Conservation (phyloP, 352 stramenopile genomes). For the Phytophthora pini region DNA sequence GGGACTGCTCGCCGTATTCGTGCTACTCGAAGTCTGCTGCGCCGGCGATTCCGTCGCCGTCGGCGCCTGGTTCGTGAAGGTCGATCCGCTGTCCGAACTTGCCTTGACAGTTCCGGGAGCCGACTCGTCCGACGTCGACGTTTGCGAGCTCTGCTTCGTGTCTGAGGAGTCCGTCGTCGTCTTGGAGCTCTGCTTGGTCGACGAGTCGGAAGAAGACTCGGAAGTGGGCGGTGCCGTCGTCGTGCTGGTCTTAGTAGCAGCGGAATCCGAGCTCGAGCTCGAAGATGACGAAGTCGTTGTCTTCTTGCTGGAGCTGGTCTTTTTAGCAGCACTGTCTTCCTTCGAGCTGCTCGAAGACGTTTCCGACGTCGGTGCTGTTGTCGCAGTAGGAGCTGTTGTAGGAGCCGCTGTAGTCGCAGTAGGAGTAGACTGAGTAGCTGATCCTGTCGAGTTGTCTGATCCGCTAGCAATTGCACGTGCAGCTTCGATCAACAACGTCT, state of each 20-base stretch:
- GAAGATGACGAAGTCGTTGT: constrained; percentile 16
- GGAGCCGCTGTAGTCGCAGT: constrained; percentile 3
- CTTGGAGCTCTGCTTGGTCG: constrained; percentile 9
- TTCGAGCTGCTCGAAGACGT: constrained; percentile 2
- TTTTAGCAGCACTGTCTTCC: constrained; percentile 5
- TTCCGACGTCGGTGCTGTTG: constrained; percentile 1
- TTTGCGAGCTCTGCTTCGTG: constrained; percentile 13
- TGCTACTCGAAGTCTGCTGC: constrained; percentile 11
- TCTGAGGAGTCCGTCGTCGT: constrained; percentile 13
- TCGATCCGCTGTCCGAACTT: constrained; percentile 40
- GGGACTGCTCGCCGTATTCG: constrained; percentile 2
- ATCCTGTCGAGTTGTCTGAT: constrained; percentile 7
- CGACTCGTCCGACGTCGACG: constrained; percentile 17
- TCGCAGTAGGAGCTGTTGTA: constrained; percentile 5
- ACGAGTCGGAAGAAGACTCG: constrained; percentile 9
- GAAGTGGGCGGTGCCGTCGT: constrained; percentile 9
- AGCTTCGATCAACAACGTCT: constrained; percentile 52
- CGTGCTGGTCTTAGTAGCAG: constrained; percentile 16
- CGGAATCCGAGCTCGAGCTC: neutral
- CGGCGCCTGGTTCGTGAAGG: constrained; percentile 37
- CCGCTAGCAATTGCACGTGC: constrained; percentile 36
- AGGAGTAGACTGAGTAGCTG: constrained; percentile 8
- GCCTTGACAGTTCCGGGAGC: constrained; percentile 44
- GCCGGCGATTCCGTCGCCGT: constrained; percentile 25
- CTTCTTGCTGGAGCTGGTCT: constrained; percentile 10